Evolutionary conservation across 2,329 filamentous ascomycete genomes (phyloP), one percentile per base, ranked within the genome.

Genomic region (Lasiodiplodia hormozganensis): DNA sequence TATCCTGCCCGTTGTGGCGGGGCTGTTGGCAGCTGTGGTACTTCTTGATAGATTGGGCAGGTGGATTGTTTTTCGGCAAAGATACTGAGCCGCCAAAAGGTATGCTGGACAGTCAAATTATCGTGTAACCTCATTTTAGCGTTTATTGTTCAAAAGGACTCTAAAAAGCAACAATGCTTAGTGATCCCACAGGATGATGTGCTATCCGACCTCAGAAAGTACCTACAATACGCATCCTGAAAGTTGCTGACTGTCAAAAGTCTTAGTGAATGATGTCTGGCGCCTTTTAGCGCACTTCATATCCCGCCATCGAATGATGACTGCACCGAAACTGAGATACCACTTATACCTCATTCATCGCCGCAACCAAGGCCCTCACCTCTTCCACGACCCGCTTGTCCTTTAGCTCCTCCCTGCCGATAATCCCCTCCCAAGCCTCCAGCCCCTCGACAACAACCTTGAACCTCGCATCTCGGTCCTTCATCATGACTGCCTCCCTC

Each of bases 1-100:
- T 4, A 40, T 62, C 16, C 25, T 62, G 25, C 57, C 57, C 12
- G 40, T 62, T 16, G 57, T 62, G 23, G 57, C 40, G 14, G 57
- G 57, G 40, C 25, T 62, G 57, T 38, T 62, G 38, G n/a, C 3
- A 2, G 38, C 40, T 25, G 40, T 62, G 2, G 25, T 62, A 4
- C 28, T 23, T 21, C 11, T 16, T n/a, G 57, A 62, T 49, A 18
- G 57, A 10, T 12, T 62, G 14, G 57, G 57, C 14, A 47, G 57
- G 38, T 31, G 36, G 57, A 3, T 49, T 43, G 40, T n/a, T 43
- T 18, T 43, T 4, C 40, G 40, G 16, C 16, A 43, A 18, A 3
- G 14, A 18, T 43, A 18, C 14, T 43, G 40, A 18, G 16, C 38
- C 12, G 12, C 38, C 16, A 16, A 43, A 16, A 18, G 12, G 6